phyloP scores from a whole-genome alignment of 805 yeast genomes.

The Candida nanaspora region DNA sequence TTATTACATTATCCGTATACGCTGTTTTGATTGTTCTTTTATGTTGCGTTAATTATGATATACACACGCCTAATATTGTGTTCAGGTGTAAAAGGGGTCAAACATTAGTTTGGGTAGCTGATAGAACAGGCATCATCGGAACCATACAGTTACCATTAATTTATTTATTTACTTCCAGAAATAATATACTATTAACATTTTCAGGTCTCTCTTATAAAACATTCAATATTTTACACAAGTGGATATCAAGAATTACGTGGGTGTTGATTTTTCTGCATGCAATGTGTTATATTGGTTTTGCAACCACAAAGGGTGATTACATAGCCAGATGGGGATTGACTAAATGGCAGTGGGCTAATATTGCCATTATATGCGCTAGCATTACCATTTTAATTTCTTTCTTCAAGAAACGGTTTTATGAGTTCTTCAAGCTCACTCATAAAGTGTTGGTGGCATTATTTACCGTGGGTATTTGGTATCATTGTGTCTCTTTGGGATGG shows the following conservation, averaged over 20 bases:
- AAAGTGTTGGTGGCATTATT: slow-evolving; percentile 33
- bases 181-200: slow-evolving; percentile 21
- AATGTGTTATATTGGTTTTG: slow-evolving; percentile 29
- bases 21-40: slow-evolving; percentile 17
- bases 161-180: slow-evolving; percentile 28
- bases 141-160: slow-evolving; percentile 29
- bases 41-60: slow-evolving; percentile 22
- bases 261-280: slow-evolving; percentile 32
- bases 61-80: slow-evolving; percentile 22
- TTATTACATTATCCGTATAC: slow-evolving; percentile 21
- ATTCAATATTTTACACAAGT: slow-evolving; percentile 29
- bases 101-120: slow-evolving; percentile 28
- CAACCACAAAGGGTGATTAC: slow-evolving; percentile 28
- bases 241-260: slow-evolving; percentile 35
- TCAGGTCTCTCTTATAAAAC: slow-evolving; percentile 29
- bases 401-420: slow-evolving; percentile 33
- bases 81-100: slow-evolving; percentile 23
- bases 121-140: slow-evolving; percentile 40
- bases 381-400: slow-evolving; percentile 24
- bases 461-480: slow-evolving; percentile 38
- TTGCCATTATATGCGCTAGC: slow-evolving; percentile 23
- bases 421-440: slow-evolving; percentile 38
- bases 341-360: slow-evolving; percentile 39
- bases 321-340: slow-evolving; percentile 28
- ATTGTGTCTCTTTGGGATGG: slow-evolving; percentile 41